Conservation (phyloP, 768 basidiomycete genomes). For the Tylopilus plumbeoviolaceoides region DNA sequence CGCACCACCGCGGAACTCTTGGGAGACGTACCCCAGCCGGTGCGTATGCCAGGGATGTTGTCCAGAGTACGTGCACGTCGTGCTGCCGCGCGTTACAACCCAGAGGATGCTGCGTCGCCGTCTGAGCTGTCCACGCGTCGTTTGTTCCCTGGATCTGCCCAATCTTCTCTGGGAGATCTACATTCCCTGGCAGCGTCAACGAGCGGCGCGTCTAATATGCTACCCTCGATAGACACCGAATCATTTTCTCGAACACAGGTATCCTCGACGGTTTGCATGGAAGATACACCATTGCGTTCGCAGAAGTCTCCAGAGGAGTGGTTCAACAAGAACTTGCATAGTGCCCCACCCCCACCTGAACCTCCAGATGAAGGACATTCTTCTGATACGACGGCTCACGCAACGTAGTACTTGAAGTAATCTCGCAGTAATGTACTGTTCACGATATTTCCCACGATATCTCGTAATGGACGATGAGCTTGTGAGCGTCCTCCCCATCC, state of each 20-base stretch:
- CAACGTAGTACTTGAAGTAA: neutral
- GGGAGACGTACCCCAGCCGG: constrained; percentile 1
- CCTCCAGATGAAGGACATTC: constrained; percentile 5
- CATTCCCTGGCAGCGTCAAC: constrained; percentile 12
- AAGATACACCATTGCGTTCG: constrained; percentile 1
- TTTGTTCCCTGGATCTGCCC: constrained; percentile 9
- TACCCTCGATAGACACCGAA: constrained; percentile 9
- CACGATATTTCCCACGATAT: constrained; percentile 16
- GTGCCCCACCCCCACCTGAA: constrained; percentile 2
- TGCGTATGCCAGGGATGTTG: neutral
- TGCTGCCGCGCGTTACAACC: neutral
- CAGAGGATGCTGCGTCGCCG: neutral
- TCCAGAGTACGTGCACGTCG: neutral
- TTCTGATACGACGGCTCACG: constrained; percentile 4
- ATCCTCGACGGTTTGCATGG: constrained; percentile 5
- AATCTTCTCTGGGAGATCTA: constrained; percentile 8
- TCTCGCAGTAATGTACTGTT: neutral
- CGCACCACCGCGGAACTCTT: constrained; percentile 6
- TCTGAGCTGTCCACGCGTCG: constrained; percentile 1
- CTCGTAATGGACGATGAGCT: constrained; percentile 50
- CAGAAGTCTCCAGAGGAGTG: constrained; percentile 2
- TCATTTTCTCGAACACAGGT: constrained; percentile 3
- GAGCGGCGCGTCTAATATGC: constrained; percentile 11
- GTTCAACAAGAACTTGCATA: constrained; percentile 4
- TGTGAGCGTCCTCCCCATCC: constrained; percentile 66